Evolutionary conservation across 1,284 basidiomycete genomes (phyloP).

Genomic region (Ustilago bromivora): DNA sequence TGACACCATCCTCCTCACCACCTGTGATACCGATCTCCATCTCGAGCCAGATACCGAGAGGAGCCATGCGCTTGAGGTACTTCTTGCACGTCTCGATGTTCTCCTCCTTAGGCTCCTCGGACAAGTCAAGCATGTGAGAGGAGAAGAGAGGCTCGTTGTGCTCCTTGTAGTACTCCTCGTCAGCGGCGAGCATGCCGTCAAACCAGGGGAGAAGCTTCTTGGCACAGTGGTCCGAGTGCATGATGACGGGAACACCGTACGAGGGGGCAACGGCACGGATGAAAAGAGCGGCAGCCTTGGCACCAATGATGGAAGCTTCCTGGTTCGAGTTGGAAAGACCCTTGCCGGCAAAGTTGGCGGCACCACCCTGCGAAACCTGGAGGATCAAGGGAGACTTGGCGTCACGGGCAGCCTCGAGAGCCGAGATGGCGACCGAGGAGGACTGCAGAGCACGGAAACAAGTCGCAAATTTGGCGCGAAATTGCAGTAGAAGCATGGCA

Average conservation of each 20-base stretch:
- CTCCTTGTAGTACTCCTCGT: constrained; percentile 90
- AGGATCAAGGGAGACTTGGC: constrained; percentile 98
- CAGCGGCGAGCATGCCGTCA: constrained; percentile 97
- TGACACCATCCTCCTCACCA: constrained; percentile 97
- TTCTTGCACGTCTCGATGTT: constrained; percentile 94
- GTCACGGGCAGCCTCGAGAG: constrained; percentile 73
- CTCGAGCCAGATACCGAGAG: constrained; percentile 91
- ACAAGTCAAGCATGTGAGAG: constrained; percentile 99
- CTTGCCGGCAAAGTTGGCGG: constrained; percentile 97
- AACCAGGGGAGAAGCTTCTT: constrained; percentile 99
- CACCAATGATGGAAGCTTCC: constrained; percentile 93
- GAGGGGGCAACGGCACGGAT: constrained; percentile 81
- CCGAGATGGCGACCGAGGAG: constrained; percentile 66
- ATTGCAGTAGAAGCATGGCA: not conserved
- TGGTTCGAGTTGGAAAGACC: constrained; percentile 94
- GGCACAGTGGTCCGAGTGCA: constrained; percentile 99
- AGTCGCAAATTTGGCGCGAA: not conserved
- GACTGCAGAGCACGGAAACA: constrained; percentile 27
- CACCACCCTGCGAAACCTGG: constrained; percentile 96
- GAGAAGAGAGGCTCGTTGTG: constrained; percentile 94
- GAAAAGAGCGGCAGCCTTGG: constrained; percentile 92
- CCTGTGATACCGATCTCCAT: constrained; percentile 99
- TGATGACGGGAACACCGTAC: constrained; percentile 80
- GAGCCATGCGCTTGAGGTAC: constrained; percentile 95
- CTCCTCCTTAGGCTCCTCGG: constrained; percentile 96